Percentiles rank a stretch among this genome's conserved stretches.
Evolutionary conservation across 2,329 filamentous ascomycete genomes (phyloP).

Genomic region (Scleromitrula shiraiana): DNA sequence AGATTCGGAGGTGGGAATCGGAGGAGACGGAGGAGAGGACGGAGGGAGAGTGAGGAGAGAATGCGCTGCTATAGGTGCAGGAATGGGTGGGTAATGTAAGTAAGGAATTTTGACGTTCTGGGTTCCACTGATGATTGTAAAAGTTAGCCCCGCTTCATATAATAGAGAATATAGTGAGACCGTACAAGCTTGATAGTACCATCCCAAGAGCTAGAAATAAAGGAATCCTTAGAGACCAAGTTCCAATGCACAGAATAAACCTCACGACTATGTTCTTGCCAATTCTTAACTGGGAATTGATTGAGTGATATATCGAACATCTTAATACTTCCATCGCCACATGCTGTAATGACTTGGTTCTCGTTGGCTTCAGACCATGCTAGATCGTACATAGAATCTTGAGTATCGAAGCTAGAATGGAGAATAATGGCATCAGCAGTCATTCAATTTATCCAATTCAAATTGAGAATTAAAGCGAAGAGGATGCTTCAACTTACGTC

Average conservation of each 20-base stretch:
- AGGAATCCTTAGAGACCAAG: slow-evolving; percentile 80
- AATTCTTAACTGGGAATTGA: slow-evolving; percentile 81
- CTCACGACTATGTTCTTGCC: slow-evolving; percentile 88
- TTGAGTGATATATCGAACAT: slow-evolving; percentile 79
- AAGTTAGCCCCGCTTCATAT: slow-evolving; percentile 3
- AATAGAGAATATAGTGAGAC: neutral
- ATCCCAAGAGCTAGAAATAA: slow-evolving; percentile 91
- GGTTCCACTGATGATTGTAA: slow-evolving; percentile 61
- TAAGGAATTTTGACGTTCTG: slow-evolving; percentile 64
- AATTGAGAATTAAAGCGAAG: neutral
- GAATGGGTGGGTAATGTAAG: slow-evolving; percentile 83
- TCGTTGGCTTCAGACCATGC: slow-evolving; percentile 96
- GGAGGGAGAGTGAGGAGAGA: slow-evolving; percentile 79
- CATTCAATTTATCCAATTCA: neutral
- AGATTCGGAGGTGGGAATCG: slow-evolving; percentile 83
- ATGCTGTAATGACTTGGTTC: slow-evolving; percentile 82
- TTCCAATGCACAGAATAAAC: slow-evolving; percentile 93
- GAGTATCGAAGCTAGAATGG: slow-evolving; percentile 75
- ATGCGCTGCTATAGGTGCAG: slow-evolving; percentile 90
- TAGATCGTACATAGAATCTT: slow-evolving; percentile 92
- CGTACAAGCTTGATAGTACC: slow-evolving; percentile 81
- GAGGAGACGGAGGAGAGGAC: slow-evolving; percentile 81
- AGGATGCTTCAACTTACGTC: slow-evolving; percentile 46
- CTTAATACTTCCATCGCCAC: slow-evolving; percentile 90
- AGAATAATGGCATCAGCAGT: neutral